Conservation (phyloP, 768 basidiomycete species). For the Lactifluus echinatus region DNA sequence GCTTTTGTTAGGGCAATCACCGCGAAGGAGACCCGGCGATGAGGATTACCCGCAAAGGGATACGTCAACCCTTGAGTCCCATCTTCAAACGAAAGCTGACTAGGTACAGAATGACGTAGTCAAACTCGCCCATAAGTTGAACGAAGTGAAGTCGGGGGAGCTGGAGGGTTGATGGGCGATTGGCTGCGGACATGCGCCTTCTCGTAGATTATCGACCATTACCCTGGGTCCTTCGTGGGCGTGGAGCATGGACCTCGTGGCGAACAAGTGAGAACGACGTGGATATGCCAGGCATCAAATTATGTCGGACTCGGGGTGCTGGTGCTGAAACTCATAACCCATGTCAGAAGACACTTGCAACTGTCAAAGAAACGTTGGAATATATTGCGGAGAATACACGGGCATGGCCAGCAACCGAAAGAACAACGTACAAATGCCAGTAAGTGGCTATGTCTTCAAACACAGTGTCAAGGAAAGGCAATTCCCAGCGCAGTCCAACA, state of each 20-base stretch:
- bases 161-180: neutral
- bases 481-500: neutral
- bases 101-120: slow-evolving; percentile 39
- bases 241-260: no score
- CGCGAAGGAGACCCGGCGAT: slow-evolving; percentile 42
- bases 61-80: slow-evolving; percentile 23
- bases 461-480: no score
- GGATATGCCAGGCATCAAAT: neutral
- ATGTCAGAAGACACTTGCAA: no score
- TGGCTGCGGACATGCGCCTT: neutral
- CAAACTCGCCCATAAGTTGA: slow-evolving; percentile 43
- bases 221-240: neutral
- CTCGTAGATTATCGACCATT: neutral
- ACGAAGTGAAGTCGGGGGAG: slow-evolving; percentile 32
- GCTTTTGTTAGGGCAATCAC: slow-evolving; percentile 30
- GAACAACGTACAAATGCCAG: no score
- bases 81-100: neutral
- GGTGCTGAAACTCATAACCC: no score
- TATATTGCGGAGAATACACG: no score
- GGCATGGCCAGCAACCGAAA: no score
- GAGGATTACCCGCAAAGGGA: slow-evolving; percentile 37
- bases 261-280: neutral
- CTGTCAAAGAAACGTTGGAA: no score
- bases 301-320: no score
- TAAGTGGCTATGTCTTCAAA: neutral